Conservation (phyloP, 2,329 filamentous ascomycete species). For the Trichophyton verrucosum region DNA sequence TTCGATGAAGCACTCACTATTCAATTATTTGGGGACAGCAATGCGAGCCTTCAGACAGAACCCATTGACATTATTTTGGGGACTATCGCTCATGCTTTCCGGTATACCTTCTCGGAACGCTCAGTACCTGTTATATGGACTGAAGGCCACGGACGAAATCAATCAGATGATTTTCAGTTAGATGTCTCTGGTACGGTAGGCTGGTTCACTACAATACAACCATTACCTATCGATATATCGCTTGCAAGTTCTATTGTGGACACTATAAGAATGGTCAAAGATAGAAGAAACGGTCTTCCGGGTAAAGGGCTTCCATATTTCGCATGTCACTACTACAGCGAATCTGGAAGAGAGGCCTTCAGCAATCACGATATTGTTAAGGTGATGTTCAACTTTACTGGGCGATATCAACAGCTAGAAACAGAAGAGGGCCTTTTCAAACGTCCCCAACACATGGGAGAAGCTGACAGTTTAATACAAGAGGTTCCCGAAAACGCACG, state of each 20-base stretch:
- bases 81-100: conserved; percentile 34
- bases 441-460: conserved; percentile 31
- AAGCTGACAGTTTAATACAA: conserved; percentile 33
- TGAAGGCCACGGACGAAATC: conserved; percentile 39
- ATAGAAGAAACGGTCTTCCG: conserved; percentile 25
- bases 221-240: conserved; percentile 26
- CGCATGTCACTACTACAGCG: conserved; percentile 21
- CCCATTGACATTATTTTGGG: conserved; percentile 27
- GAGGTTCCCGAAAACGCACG: conserved; percentile 26
- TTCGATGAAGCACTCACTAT: conserved; percentile 21
- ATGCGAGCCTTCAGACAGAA: conserved; percentile 24
- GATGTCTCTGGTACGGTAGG: conserved; percentile 40
- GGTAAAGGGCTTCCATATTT: conserved; percentile 31
- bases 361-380: conserved; percentile 30
- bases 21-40: conserved; percentile 23
- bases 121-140: conserved; percentile 34
- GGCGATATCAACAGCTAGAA: conserved; percentile 33
- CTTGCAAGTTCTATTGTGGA: conserved; percentile 19
- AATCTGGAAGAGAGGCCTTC: conserved; percentile 22
- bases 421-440: conserved; percentile 33
- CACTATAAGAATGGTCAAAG: conserved; percentile 27
- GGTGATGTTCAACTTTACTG: conserved; percentile 33
- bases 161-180: conserved; percentile 32
- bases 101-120: conserved; percentile 32
- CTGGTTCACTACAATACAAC: conserved; percentile 41